Base-by-base conservation (phyloP, 768 basidiomycete species). In the Trametes meyenii region DNA sequence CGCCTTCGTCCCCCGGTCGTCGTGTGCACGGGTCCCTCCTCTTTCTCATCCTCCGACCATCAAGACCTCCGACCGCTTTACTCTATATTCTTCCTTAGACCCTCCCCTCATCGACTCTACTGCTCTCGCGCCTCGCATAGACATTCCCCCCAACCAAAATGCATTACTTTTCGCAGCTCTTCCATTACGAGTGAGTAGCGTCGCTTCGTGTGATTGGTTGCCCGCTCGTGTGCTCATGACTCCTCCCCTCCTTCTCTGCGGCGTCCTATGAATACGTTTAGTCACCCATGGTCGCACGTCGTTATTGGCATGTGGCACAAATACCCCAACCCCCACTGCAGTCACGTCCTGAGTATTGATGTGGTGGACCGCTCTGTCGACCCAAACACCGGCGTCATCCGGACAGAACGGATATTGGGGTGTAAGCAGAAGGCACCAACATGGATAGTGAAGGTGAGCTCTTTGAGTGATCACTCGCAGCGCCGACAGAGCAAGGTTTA, bases 231-330 rank as follows among this genome's bases (percentile, higher is more conserved):
- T 66, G 46, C 55, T 63, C 13, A 56, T 35, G 55, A 35, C 43
- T 51, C 54, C 53, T 60, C 59, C 68, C 45, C 66, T 63, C 29
- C 43, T 59, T 60, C 59, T 55, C 5, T 45, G 48, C 21, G 21
- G 43, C 14, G 19, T 21, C 1, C 24, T 38, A 48, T 50, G 57
- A 13, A 50, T 43, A n/a, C 46, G 54, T 67, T 16, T 50, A 97
- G 94, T 63, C 92, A 94, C 71, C 83, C 93, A 43, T 96, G 94
- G 89, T 82, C 87, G 62, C 92, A 94, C 78, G 93, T 96, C 67
- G 86, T 94, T 63, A 88, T 90, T 71, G 92, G 91, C 65, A 91
- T 96, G 83, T 95, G 93, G 90, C 88, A 89, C 66, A 97, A 97
- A 81, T 97, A 97, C 75, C 95, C 95, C 53, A 96, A 96, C 73